These are phyloP conservation scores for Kodamaea anthophila DNA, from an alignment of 1,139 yeast species.

Conservation along the genomic window DNA sequence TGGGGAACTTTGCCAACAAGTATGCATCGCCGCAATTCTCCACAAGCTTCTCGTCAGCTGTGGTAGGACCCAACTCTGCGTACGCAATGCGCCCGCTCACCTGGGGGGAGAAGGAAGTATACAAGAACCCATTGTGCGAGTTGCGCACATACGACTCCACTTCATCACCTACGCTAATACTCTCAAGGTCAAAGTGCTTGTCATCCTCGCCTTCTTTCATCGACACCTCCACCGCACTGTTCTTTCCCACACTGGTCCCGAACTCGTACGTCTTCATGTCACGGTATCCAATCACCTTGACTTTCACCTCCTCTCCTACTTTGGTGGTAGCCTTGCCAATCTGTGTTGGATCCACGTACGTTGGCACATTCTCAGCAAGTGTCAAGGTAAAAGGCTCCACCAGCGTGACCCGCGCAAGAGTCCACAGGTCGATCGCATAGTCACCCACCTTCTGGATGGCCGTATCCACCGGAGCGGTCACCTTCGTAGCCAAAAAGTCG, in stretches of 20 bases:
- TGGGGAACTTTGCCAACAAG: conserved; percentile 52
- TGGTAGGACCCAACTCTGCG: conserved; percentile 45
- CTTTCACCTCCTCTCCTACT: conserved; percentile 47
- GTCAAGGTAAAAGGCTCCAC: conserved; percentile 71
- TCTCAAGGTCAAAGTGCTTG: conserved; percentile 28
- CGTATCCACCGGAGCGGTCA: conserved; percentile 56
- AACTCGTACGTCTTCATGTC: conserved; percentile 67
- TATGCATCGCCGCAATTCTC: conserved; percentile 47
- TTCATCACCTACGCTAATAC: conserved; percentile 37
- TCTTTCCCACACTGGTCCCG: conserved; percentile 60
- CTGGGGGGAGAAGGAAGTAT: conserved; percentile 68
- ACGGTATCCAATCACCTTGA: conserved; percentile 70
- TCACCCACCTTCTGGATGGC: conserved; percentile 45
- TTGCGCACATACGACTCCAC: conserved; percentile 50
- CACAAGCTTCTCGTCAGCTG: neutral
- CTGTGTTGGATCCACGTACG: conserved; percentile 74
- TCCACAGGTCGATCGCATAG: conserved; percentile 51
- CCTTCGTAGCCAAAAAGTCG: conserved; percentile 15
- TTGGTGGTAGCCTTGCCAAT: conserved; percentile 59
- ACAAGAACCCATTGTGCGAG: conserved; percentile 47
- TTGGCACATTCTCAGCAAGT: conserved; percentile 74
- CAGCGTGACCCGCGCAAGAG: conserved; percentile 39
- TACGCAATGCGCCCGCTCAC: conserved; percentile 63
- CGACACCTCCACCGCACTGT: conserved; percentile 59
- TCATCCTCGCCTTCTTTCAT: conserved; percentile 25